Evolutionary conservation across 495 filamentous ascomycete genomes (phyloP), one percentile per base, ranked within the genome.

Genomic region (Oleoguttula mirabilis): DNA sequence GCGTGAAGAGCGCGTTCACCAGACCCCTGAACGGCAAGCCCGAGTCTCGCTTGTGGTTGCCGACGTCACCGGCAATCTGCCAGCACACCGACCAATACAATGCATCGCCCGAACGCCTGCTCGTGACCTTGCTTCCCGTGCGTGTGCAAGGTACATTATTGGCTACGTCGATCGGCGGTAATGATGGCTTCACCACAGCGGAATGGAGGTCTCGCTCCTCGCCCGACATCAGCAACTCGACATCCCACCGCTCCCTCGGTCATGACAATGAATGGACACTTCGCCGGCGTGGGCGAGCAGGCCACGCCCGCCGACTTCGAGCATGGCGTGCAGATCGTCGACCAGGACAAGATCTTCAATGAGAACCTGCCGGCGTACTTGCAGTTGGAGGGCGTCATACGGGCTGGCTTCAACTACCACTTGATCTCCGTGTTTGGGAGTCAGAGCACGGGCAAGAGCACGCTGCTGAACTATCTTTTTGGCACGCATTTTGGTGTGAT

Each of bases 341-440:
- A 95, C 60, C 88, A 82, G 66, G 76, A 94, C 48, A 95, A 98
- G 63, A 71, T 82, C 53, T 96, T 94, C 76, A 95, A 93, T 63
- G 69, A 74, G 15, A 77, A 87, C 52, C 69, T 98, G 53, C 79
- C 77, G 54, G 75, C 74, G 30, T 98, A 96, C 62, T 72, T 98
- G 32, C 65, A 68, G 44, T 66, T 78, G 51, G 84, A 87, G 62
- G 72, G 80, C 54, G 75, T 93, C 58, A 79, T 83, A 23, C 73
- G 79, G 36, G 77, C 84, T 46, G 90, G 90, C 56, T 98, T 98
- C 76, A 94, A 94, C 63, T 98, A 98, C 63, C 90, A 98, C 60
- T 77, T 98, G 47, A 94, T 98, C 49, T 94, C 88, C 49, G 90
- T 98, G 50, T 98, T 98, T 63, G 90, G 90, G 21, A 94, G 88